A percentile compares a stretch with the other conserved stretches of the same genome.
Evolutionary conservation across 495 filamentous ascomycete species (phyloP).

Genomic region (Aspergillus steynii): DNA sequence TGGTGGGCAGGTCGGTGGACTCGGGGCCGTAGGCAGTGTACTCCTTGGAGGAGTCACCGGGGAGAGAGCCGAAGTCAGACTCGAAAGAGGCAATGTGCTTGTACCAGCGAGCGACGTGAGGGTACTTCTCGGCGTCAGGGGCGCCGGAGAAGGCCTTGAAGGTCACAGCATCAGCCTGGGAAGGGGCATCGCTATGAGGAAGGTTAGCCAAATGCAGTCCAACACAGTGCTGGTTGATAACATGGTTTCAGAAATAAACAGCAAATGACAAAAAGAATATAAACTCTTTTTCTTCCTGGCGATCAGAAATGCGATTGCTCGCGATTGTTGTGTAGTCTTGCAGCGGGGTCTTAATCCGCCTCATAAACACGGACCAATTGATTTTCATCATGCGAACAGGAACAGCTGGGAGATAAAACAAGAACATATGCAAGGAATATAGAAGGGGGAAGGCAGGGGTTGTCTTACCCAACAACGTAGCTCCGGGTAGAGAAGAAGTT

Average conservation of each 20-base stretch:
- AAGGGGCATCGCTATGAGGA: constrained; percentile 67
- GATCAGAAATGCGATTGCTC: constrained; percentile 83
- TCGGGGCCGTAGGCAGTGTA: constrained; percentile 94
- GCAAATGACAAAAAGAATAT: constrained; percentile 16
- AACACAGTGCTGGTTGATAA: background rate
- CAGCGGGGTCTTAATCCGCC: constrained; percentile 95
- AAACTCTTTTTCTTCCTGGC: constrained; percentile 15
- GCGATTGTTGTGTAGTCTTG: constrained; percentile 79
- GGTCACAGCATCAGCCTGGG: constrained; percentile 92
- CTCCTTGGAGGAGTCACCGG: constrained; percentile 85
- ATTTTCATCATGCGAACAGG: constrained; percentile 73
- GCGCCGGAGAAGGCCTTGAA: constrained; percentile 82
- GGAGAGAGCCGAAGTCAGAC: constrained; percentile 85
- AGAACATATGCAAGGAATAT: constrained; percentile 13
- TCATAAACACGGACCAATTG: constrained; percentile 99
- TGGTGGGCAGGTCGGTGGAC: constrained; percentile 65
- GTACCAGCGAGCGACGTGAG: constrained; percentile 95
- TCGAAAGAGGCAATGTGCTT: constrained; percentile 93
- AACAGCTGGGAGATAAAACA: constrained; percentile 15
- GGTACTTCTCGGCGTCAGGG: constrained; percentile 83
- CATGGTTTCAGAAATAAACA: constrained; percentile 3
- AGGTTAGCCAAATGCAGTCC: constrained; percentile 33
- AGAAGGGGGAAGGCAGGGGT: constrained; percentile 17
- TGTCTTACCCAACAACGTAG: constrained; percentile 87
- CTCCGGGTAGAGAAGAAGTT: constrained; percentile 85